Evolutionary conservation across 2,329 filamentous ascomycete species (phyloP), one percentile per base, ranked within the genome.

Genomic region (Ascosphaera acerosa): DNA sequence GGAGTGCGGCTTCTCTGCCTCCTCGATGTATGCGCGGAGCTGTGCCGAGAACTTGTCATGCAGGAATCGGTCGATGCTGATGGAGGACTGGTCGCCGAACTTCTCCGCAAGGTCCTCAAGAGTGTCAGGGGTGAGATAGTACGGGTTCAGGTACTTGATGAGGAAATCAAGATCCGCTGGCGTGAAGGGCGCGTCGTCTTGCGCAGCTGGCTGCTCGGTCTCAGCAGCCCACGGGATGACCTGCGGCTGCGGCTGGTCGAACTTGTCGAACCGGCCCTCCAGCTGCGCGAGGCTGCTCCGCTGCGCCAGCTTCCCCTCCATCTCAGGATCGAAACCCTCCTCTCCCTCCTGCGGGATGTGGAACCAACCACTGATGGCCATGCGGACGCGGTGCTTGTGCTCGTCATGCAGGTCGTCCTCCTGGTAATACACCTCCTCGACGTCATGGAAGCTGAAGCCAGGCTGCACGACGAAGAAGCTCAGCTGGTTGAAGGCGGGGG

Each of bases 361-460:
- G 51, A 89, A 97, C 87, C 87, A 97, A 32, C 87, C 87, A 47
- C 80, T 91, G 46, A 97, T 91, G 31, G 87, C 87, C 84, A 97
- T 94, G 41, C 87, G 72, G 30, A 92, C 69, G 6, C 53, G 48
- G 36, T 46, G 63, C 50, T 62, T 68, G 47, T 62, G 63, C 33
- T 70, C 64, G 52, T 67, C 65, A 42, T 57, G 63, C 36, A 47
- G 60, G 38, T 55, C 59, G 36, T 48, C 61, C 38, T 55, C 59
- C 44, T 68, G 62, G 48, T 76, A 70, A 54, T 92, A 94, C 3
- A 97, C 87, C 54, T 97, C 87, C 55, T 94, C 84, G 33, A 97
- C 87, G 49, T 97, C 87, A 53, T 97, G 87, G 53, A 94, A 97
- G 50, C 84, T 94, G 62, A 91, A 73, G n/a, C 87, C 87, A 0